Conservation (phyloP, 1,139 yeast genomes). For the Hemisphaericaspora xylanilytica region DNA sequence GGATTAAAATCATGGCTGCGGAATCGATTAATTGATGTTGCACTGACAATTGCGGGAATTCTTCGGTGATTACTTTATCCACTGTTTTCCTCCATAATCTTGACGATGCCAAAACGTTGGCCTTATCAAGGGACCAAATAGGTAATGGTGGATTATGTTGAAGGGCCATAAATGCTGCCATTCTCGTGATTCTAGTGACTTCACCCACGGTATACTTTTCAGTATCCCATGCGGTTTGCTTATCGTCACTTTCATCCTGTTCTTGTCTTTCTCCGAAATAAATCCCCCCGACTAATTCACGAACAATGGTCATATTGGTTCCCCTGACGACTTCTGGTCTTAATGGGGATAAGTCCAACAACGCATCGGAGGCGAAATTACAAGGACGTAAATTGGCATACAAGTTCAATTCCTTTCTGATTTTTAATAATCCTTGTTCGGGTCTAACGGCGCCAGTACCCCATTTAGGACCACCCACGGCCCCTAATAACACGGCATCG, state of each 20-base stretch:
- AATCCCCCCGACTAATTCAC: slow-evolving; percentile 97
- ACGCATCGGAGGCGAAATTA: slow-evolving; percentile 83
- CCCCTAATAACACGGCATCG: slow-evolving; percentile 93
- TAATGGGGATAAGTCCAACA: slow-evolving; percentile 84
- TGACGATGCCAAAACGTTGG: slow-evolving; percentile 93
- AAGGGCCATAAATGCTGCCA: slow-evolving; percentile 96
- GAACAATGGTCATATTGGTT: slow-evolving; percentile 85
- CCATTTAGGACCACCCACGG: slow-evolving; percentile 99
- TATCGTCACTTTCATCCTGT: slow-evolving; percentile 73
- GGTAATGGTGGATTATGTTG: slow-evolving; percentile 93
- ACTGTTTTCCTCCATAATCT: slow-evolving; percentile 96
- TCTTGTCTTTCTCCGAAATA: slow-evolving; percentile 95
- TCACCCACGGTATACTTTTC: slow-evolving; percentile 88
- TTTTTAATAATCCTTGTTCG: slow-evolving; percentile 91
- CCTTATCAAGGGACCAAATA: slow-evolving; percentile 94
- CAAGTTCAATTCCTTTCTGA: slow-evolving; percentile 88
- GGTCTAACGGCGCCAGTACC: slow-evolving; percentile 94
- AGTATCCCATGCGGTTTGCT: slow-evolving; percentile 80
- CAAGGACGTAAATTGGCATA: slow-evolving; percentile 98
- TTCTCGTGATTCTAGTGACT: slow-evolving; percentile 90
- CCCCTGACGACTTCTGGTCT: slow-evolving; percentile 82
- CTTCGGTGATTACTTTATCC: slow-evolving; percentile 74
- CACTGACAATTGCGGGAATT: slow-evolving; percentile 81
- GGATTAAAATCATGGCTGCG: slow-evolving; percentile 95
- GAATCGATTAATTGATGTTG: slow-evolving; percentile 97